Evolutionary conservation across 2,329 filamentous ascomycete species (phyloP).

Genomic region (Nectriaceae sp.): DNA sequence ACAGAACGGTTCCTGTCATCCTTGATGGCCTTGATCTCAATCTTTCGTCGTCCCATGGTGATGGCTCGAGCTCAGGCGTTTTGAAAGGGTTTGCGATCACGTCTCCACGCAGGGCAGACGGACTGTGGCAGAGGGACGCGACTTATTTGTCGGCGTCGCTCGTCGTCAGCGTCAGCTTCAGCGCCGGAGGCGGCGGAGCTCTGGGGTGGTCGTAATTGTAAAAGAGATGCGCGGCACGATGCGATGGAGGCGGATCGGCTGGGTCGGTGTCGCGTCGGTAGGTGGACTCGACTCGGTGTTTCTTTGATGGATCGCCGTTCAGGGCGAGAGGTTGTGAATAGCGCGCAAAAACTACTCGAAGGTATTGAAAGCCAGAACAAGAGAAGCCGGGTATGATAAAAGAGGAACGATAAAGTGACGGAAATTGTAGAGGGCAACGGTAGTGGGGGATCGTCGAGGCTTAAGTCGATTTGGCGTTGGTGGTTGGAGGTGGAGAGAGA

Average conservation of each 20-base stretch:
- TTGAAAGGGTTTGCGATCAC: constrained; percentile 15
- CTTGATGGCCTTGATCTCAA: constrained; percentile 99
- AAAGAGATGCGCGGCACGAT: neutral
- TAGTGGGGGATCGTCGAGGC: neutral
- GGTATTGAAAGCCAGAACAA: too few relatives aligned
- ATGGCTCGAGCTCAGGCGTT: constrained; percentile 12
- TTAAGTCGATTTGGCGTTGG: neutral
- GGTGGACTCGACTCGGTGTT: too few relatives aligned
- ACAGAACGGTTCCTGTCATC: constrained; percentile 97
- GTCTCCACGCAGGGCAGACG: constrained; percentile 25
- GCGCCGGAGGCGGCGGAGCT: neutral
- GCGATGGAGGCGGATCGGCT: neutral
- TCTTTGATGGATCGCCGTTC: too few relatives aligned
- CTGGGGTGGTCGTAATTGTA: neutral
- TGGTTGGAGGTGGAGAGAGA: neutral
- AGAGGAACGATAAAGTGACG: neutral
- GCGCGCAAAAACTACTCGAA: too few relatives aligned
- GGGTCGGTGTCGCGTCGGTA: neutral
- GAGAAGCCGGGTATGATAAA: too few relatives aligned
- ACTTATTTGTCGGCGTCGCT: constrained; percentile 7
- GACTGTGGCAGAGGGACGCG: constrained; percentile 15
- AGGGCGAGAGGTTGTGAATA: too few relatives aligned
- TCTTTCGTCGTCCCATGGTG: constrained; percentile 94
- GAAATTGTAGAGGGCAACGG: neutral
- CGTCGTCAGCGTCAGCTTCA: neutral